A percentile compares a stretch with the other conserved stretches of the same genome.
Evolutionary conservation across 768 basidiomycete species (phyloP).

Genomic region (Suillus fuscotomentosus): DNA sequence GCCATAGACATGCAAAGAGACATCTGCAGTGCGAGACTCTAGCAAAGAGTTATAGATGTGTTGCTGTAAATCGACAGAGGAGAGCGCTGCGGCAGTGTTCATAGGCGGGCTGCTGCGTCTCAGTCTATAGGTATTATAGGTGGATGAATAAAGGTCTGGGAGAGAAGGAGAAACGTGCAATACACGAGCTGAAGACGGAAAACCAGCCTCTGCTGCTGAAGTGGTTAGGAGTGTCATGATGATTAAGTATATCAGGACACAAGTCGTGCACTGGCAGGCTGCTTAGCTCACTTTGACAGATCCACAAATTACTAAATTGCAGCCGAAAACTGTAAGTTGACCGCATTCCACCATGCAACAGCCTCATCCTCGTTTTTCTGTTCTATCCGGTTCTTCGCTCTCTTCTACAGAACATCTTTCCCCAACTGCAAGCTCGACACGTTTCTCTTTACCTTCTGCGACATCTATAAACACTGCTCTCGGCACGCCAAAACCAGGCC

Average conservation of each 20-base stretch:
- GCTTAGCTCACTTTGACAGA: background rate
- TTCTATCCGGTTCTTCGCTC: constrained; percentile 59
- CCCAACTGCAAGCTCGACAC: constrained; percentile 59
- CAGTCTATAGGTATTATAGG: background rate
- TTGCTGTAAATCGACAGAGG: constrained; percentile 59
- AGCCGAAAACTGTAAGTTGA: background rate
- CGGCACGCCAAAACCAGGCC: constrained; percentile 33
- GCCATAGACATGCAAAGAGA: constrained; percentile 66
- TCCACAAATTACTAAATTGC: background rate
- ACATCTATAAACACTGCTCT: constrained; percentile 44
- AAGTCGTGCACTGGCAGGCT: background rate
- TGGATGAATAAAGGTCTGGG: constrained; percentile 7
- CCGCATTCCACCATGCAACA: constrained; percentile 39
- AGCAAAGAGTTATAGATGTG: constrained; percentile 80
- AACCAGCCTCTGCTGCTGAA: background rate
- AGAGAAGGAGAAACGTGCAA: constrained; percentile 14
- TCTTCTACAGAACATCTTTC: constrained; percentile 45
- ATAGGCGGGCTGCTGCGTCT: constrained; percentile 21
- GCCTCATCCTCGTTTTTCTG: constrained; percentile 67
- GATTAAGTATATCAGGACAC: background rate
- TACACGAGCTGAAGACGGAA: constrained; percentile 4
- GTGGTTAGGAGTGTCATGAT: constrained; percentile 8
- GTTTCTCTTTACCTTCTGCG: constrained; percentile 68
- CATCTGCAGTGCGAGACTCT: constrained; percentile 71
- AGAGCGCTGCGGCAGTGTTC: constrained; percentile 39